These are phyloP conservation scores for Polychaeton citri DNA, from an alignment of 2,329 filamentous ascomycete genomes.

Conservation along the genomic window DNA sequence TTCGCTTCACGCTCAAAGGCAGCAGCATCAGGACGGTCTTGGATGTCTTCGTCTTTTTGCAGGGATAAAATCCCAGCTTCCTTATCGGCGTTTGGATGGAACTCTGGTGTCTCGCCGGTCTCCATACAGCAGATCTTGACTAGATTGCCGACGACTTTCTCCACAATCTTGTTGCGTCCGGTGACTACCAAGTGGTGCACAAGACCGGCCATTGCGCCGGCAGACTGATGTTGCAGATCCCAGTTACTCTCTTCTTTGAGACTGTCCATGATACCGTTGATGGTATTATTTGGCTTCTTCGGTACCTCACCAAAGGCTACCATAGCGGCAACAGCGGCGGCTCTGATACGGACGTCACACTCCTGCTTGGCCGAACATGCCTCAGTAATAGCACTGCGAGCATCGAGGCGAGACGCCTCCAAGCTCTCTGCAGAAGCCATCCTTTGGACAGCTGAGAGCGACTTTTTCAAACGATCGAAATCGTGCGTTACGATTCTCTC, in stretches of 20 bases:
- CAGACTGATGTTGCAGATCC: constrained; percentile 76
- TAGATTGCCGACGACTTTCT: constrained; percentile 90
- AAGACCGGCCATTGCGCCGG: constrained; percentile 68
- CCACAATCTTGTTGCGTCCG: constrained; percentile 71
- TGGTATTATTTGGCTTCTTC: constrained; percentile 84
- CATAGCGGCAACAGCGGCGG: constrained; percentile 73
- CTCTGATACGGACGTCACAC: constrained; percentile 73
- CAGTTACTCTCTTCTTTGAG: constrained; percentile 88
- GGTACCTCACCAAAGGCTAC: constrained; percentile 79
- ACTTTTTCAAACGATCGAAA: constrained; percentile 76
- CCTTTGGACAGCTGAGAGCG: constrained; percentile 76
- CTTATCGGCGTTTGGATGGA: constrained; percentile 66
- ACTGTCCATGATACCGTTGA: constrained; percentile 97
- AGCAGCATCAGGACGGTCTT: constrained; percentile 80
- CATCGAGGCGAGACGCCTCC: constrained; percentile 59
- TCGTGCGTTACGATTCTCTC: constrained; percentile 79
- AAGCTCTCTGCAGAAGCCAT: constrained; percentile 71
- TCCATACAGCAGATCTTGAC: constrained; percentile 98
- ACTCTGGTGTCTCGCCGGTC: constrained; percentile 93
- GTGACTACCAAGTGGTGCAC: constrained; percentile 75
- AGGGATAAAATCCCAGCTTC: constrained; percentile 77
- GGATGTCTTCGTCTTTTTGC: constrained; percentile 91
- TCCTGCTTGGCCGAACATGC: constrained; percentile 66
- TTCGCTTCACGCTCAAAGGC: constrained; percentile 83
- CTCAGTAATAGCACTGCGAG: constrained; percentile 61